These are phyloP conservation scores for Cenchrus fungigraminus DNA, from an alignment of 176 grass and related monocot genomes.

Conservation along the genomic window DNA sequence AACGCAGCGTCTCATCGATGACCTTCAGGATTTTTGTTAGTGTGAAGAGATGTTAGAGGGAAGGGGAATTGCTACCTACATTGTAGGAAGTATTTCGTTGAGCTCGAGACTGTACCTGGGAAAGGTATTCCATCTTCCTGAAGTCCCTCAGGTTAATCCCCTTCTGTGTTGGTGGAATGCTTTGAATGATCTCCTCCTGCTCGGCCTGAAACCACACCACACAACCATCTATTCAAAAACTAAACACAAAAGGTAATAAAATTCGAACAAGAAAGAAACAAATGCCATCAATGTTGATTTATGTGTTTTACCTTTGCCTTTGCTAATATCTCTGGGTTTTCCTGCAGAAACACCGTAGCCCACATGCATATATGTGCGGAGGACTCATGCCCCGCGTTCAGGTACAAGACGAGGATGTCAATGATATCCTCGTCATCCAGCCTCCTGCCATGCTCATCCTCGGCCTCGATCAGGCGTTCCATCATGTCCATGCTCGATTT, in stretches of 20 bases:
- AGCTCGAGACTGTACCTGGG: conserved; percentile 45
- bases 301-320: conserved; percentile 64
- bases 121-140: conserved; percentile 94
- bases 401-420: conserved; percentile 83
- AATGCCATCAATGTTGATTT: too few relatives aligned
- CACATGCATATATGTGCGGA: conserved; percentile 95
- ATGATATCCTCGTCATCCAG: conserved; percentile 83
- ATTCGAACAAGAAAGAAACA: too few relatives aligned
- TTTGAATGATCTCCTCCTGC: conserved; percentile 81
- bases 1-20: conserved; percentile 4
- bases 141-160: conserved; percentile 71
- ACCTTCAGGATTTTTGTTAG: conserved; percentile 36
- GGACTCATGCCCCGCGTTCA: conserved; percentile 92
- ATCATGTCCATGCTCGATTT: conserved; percentile 66
- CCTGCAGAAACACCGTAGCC: conserved; percentile 76
- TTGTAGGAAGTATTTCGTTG: not conserved
- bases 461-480: conserved; percentile 60
- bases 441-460: conserved; percentile 64
- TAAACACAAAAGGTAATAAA: too few relatives aligned
- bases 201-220: conserved; percentile 53
- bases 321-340: conserved; percentile 67
- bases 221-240: not conserved
- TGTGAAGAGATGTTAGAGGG: not conserved
- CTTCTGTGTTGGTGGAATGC: conserved; percentile 55
- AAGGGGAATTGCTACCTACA: not conserved